A percentile compares a stretch with the other conserved stretches of the same genome.
phyloP scores from a whole-genome alignment of 2,329 filamentous ascomycete species.

The Pseudocercospora vitis region DNA sequence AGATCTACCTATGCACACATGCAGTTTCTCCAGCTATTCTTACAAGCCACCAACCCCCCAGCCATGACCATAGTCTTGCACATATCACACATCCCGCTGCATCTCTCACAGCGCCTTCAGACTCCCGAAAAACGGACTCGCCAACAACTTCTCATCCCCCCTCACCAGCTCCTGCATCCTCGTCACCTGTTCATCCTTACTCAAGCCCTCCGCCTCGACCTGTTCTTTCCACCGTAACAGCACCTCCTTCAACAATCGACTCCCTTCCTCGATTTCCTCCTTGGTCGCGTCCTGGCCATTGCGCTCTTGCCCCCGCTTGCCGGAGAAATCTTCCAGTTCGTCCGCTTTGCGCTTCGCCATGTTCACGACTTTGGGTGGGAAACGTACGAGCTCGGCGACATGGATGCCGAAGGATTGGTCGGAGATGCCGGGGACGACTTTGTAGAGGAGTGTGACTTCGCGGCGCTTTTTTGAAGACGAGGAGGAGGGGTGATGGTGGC shows the following conservation, averaged over 20 bases:
- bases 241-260: constrained; percentile 77
- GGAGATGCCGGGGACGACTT: constrained; percentile 91
- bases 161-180: constrained; percentile 78
- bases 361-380: constrained; percentile 93
- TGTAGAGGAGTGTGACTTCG: constrained; percentile 94
- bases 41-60: not conserved
- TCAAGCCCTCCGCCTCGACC: constrained; percentile 57
- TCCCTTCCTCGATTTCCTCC: constrained; percentile 87
- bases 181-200: constrained; percentile 71
- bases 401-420: constrained; percentile 99
- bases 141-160: constrained; percentile 64
- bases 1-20: not conserved
- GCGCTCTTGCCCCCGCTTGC: constrained; percentile 63
- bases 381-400: constrained; percentile 92
- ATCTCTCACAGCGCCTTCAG: constrained; percentile 50
- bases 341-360: constrained; percentile 99
- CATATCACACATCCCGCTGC: not conserved
- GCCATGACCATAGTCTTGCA: not conserved
- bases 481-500: no score
- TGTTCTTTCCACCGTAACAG: constrained; percentile 80
- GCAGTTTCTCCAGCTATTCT: not conserved
- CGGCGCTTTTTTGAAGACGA: constrained; percentile 59
- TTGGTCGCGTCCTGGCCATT: constrained; percentile 68
- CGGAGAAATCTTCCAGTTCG: constrained; percentile 92
- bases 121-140: constrained; percentile 67